Evolutionary conservation across 345 rosid species (phyloP), one percentile per base, ranked within the genome.

Genomic region (Gossypium ekmanianum): DNA sequence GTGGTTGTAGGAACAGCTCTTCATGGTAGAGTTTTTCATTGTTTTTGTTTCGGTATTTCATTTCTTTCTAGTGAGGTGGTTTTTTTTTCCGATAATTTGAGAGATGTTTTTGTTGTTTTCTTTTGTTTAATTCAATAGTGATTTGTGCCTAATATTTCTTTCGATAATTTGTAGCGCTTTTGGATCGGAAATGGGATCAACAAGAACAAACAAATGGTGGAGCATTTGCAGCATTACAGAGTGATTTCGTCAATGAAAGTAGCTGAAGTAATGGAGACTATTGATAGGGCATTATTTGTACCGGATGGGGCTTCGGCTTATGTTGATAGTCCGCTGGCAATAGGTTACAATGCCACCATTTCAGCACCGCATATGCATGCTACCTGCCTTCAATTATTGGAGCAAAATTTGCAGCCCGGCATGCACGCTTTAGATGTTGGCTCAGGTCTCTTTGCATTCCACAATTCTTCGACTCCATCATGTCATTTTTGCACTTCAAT

Each of bases 341-440:
- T 96, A 59, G 99, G 99, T 74, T 93, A 90, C 81, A 96, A 96
- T 83, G 99, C 94, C 52, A 93, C 98, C 48, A 96, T 96, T 56
- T 96, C 98, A 66, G 99, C 99, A 17, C 99, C 99, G 45, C 97
- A 96, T 83, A 93, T 96, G 99, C 99, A 96, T 81, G 99, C 97
- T 8, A 92, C 86, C 16, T 93, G 99, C 86, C 91, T 96, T 73
- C 88, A 90, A 72, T 82, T 96, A 77, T 75, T 96, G 80, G 91
- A 92, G 90, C 80, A 85, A 59, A 82, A 92, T 83, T 86, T 96
- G 78, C 87, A 87, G 82, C 97, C 98, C 2, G 97, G 99, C 79
- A 90, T 92, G 98, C 92, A 68, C 3, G 97, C 90, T 54, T 87
- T 96, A 75, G 99, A 96, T 81, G 91, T 96, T 81, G 99, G 99